These are phyloP conservation scores for Botrytis cinerea DNA, from an alignment of 2,329 filamentous ascomycete species.

Conservation along the genomic window DNA sequence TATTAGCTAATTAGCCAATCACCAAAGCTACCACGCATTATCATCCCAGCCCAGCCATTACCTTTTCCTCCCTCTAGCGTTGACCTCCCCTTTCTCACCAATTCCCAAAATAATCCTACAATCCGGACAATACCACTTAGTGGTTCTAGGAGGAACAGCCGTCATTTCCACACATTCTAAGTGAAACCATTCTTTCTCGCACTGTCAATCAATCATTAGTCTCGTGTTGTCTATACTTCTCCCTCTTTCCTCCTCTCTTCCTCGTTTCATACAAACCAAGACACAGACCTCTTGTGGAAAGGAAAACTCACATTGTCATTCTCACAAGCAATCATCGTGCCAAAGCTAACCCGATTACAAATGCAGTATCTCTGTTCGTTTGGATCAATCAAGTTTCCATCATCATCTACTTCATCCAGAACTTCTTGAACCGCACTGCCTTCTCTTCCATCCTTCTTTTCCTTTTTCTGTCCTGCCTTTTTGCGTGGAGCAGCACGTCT, in stretches of 20 bases:
- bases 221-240: background rate
- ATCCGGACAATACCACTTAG: constrained; percentile 84
- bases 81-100: constrained; percentile 64
- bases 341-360: constrained; percentile 78
- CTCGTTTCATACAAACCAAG: constrained; percentile 13
- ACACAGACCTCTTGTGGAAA: constrained; percentile 27
- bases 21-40: background rate
- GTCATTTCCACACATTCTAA: constrained; percentile 72
- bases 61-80: constrained; percentile 41
- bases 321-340: constrained; percentile 82
- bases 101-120: constrained; percentile 66
- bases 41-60: constrained; percentile 23
- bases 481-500: constrained; percentile 69
- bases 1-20: background rate
- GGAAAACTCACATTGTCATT: constrained; percentile 66
- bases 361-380: constrained; percentile 76
- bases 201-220: constrained; percentile 48
- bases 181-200: constrained; percentile 84
- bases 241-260: background rate
- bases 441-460: constrained; percentile 44
- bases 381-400: constrained; percentile 70
- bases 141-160: constrained; percentile 67
- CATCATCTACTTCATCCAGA: constrained; percentile 64
- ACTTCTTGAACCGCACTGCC: constrained; percentile 50
- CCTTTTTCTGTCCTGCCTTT: constrained; percentile 55